Evolutionary conservation across 345 rosid genomes (phyloP).

Genomic region (Hypericum perforatum): DNA sequence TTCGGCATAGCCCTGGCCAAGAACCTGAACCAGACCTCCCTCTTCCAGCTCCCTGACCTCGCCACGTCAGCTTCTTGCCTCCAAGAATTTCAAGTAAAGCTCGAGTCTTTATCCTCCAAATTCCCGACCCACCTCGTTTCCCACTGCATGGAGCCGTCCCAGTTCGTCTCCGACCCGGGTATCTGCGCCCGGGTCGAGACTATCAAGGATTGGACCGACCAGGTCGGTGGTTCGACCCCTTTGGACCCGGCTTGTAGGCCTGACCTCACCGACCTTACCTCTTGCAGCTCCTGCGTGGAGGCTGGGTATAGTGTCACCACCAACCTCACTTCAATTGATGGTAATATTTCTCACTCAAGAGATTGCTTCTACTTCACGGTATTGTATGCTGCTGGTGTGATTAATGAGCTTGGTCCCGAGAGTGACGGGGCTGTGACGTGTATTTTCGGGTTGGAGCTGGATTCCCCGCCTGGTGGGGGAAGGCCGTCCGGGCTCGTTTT

Average conservation of each 20-base stretch:
- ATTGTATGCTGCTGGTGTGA: neutral
- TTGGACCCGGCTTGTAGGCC: conserved; percentile 1
- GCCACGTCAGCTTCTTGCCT: neutral
- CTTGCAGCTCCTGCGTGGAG: conserved; percentile 1
- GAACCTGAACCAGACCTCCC: neutral
- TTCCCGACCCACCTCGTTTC: neutral
- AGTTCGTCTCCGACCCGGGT: neutral
- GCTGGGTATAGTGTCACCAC: neutral
- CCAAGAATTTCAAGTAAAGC: neutral
- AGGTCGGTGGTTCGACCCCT: neutral
- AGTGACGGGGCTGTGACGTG: conserved; percentile 1
- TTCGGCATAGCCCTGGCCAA: conserved; percentile 1
- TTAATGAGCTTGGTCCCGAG: neutral
- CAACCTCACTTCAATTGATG: neutral
- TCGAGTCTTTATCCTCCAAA: neutral
- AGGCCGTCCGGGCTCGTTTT: neutral
- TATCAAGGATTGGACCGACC: neutral
- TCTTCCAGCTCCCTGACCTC: neutral
- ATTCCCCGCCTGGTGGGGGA: neutral
- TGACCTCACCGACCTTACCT: neutral
- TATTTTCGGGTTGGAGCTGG: conserved; percentile 3
- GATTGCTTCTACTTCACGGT: neutral
- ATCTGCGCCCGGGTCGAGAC: neutral
- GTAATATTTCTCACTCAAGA: neutral
- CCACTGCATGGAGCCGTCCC: neutral